Base-by-base conservation (phyloP, 306 rosid genomes). In the Cicer arietinum region DNA sequence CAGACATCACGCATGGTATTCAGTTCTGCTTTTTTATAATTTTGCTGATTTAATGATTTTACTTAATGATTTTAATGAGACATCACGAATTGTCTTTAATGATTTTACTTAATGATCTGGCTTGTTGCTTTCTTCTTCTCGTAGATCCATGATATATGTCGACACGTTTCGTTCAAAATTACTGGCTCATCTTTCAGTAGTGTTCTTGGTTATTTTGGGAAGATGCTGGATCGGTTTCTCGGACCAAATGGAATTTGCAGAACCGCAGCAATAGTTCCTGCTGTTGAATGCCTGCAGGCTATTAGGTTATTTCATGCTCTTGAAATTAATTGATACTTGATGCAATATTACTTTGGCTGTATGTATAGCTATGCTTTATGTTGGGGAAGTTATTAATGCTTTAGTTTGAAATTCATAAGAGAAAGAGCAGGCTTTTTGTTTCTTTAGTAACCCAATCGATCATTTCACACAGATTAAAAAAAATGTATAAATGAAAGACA, bases 121-220 rank as follows among this genome's bases (percentile, higher is more conserved):
- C 16, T 40, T 30, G 4, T 3, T 1, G 5, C 37, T 30, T 4
- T 30, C 37, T 30, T 30, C 37, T 30, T 61, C 40, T 48, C 18
- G 4, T 86, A 93, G 97, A 84, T 92, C 54, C 88, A 86, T 75
- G 95, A 88, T 72, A 20, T 85, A 68, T 88, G 90, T 70, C 80
- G 77, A 58, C 76, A 87, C 1, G 86, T 88, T 64, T 41, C 82
- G 8, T 88, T 91, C 16, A 87, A 90, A 14, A 70, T 94, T 22
- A 86, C 80, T 79, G 70, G 83, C 6, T 81, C 92, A 45, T 86
- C 95, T 7, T 85, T 90, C 85, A 69, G 82, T 54, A 81, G 69
- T 3, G 66, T 92, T 37, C 86, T 94, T 40, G 65, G 69, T 63
- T 84, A 77, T 47, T 86, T 85, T 40, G 69, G 84, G 73, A 82